A percentile compares a stretch with the other conserved stretches of the same genome.
These are phyloP conservation scores for Lodderomyces theae DNA, from an alignment of 1,139 yeast genomes.

Conservation along the genomic window DNA sequence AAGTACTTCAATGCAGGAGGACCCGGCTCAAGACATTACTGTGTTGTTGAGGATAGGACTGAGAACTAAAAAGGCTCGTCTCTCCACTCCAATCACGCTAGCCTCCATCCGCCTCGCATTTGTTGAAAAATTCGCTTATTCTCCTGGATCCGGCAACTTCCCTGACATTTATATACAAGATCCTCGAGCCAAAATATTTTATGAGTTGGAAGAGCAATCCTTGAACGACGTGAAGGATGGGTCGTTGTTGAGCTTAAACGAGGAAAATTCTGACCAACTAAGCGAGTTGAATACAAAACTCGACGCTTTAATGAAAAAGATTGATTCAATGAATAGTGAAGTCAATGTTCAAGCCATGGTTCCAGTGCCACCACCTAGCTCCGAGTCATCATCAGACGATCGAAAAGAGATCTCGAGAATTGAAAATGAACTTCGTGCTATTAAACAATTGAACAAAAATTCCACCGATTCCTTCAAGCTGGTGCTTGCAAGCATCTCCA, in stretches of 20 bases:
- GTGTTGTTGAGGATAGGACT: conserved; percentile 36
- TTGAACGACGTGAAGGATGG: conserved; percentile 61
- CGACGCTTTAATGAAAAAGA: conserved; percentile 26
- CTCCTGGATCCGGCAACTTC: conserved; percentile 67
- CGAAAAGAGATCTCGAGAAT: conserved; percentile 22
- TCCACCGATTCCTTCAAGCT: conserved; percentile 43
- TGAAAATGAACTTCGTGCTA: conserved; percentile 56
- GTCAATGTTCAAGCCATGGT: conserved; percentile 26
- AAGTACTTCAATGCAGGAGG: conserved; percentile 4
- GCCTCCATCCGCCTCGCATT: conserved; percentile 70
- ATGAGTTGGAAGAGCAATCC: conserved; percentile 74
- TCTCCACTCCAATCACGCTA: conserved; percentile 53
- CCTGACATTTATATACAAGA: conserved; percentile 84
- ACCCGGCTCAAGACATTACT: conserved; percentile 5
- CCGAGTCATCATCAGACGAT: neutral
- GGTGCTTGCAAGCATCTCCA: conserved; percentile 44
- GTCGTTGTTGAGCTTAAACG: conserved; percentile 55
- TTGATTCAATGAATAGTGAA: conserved; percentile 27
- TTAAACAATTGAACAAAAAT: conserved; percentile 57
- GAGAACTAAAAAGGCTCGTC: conserved; percentile 20
- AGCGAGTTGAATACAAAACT: conserved; percentile 22
- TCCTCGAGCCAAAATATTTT: conserved; percentile 54
- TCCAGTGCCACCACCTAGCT: conserved; percentile 3
- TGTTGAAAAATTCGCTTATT: conserved; percentile 82
- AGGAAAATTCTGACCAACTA: conserved; percentile 20